Percentiles rank a stretch among this genome's conserved stretches.
phyloP scores from a whole-genome alignment of 2,329 filamentous ascomycete genomes.

The Pyricularia sp. region DNA sequence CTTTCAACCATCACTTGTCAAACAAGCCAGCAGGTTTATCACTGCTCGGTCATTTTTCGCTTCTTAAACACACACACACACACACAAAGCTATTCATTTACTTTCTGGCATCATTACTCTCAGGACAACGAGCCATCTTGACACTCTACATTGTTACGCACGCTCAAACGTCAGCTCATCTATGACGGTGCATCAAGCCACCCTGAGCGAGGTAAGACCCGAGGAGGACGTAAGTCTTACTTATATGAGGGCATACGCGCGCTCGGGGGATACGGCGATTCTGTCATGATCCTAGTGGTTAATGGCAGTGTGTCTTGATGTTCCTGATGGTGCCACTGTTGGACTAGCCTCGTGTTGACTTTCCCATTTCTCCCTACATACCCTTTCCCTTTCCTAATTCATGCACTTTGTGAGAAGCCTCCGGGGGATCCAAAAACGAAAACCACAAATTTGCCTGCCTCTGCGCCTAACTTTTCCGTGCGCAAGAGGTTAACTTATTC shows the following conservation, averaged over 20 bases:
- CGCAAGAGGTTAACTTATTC: constrained; percentile 45
- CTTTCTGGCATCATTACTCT: neutral
- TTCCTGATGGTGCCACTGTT: neutral
- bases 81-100: neutral
- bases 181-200: neutral
- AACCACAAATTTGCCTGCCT: constrained; percentile 52
- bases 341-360: neutral
- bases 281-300: neutral
- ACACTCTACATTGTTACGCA: neutral
- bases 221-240: neutral
- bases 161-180: neutral
- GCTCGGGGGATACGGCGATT: neutral
- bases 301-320: neutral
- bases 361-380: neutral
- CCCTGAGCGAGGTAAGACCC: neutral
- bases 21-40: neutral
- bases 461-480: constrained; percentile 39
- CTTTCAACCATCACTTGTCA: neutral
- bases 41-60: neutral
- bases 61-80: neutral
- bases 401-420: neutral
- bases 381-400: constrained; percentile 7
- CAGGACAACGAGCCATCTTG: neutral
- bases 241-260: neutral
- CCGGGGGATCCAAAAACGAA: constrained; percentile 7